Base-by-base conservation (phyloP, 2,329 filamentous ascomycete genomes). In the Trichoderma koningii region DNA sequence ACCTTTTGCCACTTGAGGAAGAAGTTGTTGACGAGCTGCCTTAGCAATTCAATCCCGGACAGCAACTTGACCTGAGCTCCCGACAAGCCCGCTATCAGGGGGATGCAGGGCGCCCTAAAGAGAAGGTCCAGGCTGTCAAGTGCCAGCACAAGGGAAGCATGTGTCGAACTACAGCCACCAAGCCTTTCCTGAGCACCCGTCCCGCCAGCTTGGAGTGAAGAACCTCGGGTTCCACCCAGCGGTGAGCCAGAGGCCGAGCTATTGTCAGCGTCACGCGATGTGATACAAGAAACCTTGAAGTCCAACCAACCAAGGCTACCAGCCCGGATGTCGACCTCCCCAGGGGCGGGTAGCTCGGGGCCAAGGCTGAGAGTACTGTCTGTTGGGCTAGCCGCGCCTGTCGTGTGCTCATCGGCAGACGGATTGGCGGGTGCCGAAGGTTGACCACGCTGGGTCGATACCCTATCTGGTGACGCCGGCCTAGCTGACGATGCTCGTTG, bases 1-100 rank as follows among this genome's bases (percentile, higher is more conserved):
- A 75, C 71, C 3, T 69, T 66, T 45, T 75, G 73, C 55, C 75
- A 76, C 9, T 55, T 51, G 3, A 67, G 44, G 5, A 75, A 70
- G 55, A 72, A 76, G 1, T 68, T 65, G 26, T 71, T 66, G 3
- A 72, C 59, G 17, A 74, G 67, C 14, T 66, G 66, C 47, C 69
- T 66, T 2, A 75, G 65, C 30, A 73, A 50, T 14, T 66, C 45
- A 1, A 70, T 66, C 1, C 69, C 73, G 9, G 70, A 66, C 1
- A 55, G 38, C 15, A 47, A 6, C n/a, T 23, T 9, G 21, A 67
- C 65, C 34, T 21, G 42, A n/a, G 51, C 42, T 17, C 51, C 9
- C 17, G 26, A 15, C 21, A 38, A 21, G n/a, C 21, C 30, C 7
- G 17, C 14, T 12, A 15, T 15, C 15, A 30, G 30, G 2, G 69